Conservation (phyloP, 2,329 filamentous ascomycete genomes). For the Metarhizium rileyi region DNA sequence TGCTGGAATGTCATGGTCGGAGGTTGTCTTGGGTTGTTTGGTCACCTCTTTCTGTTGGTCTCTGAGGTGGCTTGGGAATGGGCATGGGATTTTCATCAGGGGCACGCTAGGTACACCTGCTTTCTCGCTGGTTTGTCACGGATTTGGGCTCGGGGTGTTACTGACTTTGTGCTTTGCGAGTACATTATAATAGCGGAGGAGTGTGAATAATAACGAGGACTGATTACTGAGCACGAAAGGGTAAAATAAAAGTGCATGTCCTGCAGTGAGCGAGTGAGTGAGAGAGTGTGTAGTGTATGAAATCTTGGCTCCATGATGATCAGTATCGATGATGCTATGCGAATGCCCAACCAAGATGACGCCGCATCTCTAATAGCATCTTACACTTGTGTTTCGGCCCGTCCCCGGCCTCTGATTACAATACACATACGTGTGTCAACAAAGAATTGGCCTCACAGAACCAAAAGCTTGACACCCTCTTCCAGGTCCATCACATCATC, state of each 20-base stretch:
- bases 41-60: constrained; percentile 2
- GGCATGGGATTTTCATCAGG: neutral
- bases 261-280: too few relatives aligned
- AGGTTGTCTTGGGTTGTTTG: constrained; percentile 1
- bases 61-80: constrained; percentile 1
- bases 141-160: constrained; percentile 6
- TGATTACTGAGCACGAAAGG: neutral
- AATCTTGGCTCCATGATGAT: neutral
- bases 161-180: constrained; percentile 1
- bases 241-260: too few relatives aligned
- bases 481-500: constrained; percentile 48
- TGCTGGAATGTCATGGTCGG: neutral
- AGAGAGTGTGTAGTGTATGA: too few relatives aligned
- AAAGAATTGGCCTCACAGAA: constrained; percentile 2
- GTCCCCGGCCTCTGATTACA: neutral
- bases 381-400: too few relatives aligned
- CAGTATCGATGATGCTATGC: neutral
- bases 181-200: neutral
- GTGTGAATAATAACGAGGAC: constrained; percentile 7
- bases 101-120: neutral
- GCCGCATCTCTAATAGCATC: too few relatives aligned
- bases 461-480: constrained; percentile 29
- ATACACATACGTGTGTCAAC: neutral
- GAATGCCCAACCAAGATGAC: neutral
- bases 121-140: neutral